A percentile compares a stretch with the other conserved stretches of the same genome.
Evolutionary conservation across 371 early-diverging fungal genomes (phyloP).

Genomic region (Rhizomucor pusillus): DNA sequence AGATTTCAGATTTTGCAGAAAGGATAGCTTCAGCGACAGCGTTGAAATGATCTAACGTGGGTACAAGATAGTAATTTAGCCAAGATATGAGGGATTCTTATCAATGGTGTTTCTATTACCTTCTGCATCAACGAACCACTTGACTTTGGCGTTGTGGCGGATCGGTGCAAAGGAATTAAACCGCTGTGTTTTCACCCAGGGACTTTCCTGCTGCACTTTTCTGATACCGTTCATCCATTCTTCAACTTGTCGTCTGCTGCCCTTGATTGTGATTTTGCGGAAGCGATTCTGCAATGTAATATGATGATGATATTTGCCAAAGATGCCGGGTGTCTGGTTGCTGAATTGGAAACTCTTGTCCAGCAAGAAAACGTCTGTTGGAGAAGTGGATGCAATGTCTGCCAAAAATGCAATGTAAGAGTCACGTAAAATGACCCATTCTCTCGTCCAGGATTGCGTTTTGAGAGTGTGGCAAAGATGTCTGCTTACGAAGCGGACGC

Average conservation of each 20-base stretch:
- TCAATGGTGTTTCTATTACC: constrained; percentile 14
- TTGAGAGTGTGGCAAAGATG: constrained; percentile 36
- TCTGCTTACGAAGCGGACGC: constrained; percentile 43
- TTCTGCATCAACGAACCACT: constrained; percentile 83
- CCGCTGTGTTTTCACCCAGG: constrained; percentile 72
- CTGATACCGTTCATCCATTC: constrained; percentile 66
- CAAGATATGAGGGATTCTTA: neutral
- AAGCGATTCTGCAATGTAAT: constrained; percentile 54
- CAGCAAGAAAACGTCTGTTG: constrained; percentile 46
- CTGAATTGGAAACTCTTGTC: constrained; percentile 30
- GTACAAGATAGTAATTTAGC: neutral
- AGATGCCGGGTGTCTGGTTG: constrained; percentile 25
- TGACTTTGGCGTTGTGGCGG: constrained; percentile 59
- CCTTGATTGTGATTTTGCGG: constrained; percentile 67
- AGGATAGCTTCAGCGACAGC: constrained; percentile 74
- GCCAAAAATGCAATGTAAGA: constrained; percentile 63
- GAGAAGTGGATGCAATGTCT: constrained; percentile 44
- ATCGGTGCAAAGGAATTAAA: constrained; percentile 83
- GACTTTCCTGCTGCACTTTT: constrained; percentile 56
- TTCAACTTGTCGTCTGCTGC: constrained; percentile 58
- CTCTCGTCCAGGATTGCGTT: constrained; percentile 53
- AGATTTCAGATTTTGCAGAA: constrained; percentile 72
- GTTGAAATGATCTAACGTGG: constrained; percentile 77
- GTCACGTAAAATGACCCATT: constrained; percentile 78
- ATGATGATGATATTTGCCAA: constrained; percentile 50